Evolutionary conservation across 140 eudicot genomes (phyloP).

Genomic region (Flaveria floridana): DNA sequence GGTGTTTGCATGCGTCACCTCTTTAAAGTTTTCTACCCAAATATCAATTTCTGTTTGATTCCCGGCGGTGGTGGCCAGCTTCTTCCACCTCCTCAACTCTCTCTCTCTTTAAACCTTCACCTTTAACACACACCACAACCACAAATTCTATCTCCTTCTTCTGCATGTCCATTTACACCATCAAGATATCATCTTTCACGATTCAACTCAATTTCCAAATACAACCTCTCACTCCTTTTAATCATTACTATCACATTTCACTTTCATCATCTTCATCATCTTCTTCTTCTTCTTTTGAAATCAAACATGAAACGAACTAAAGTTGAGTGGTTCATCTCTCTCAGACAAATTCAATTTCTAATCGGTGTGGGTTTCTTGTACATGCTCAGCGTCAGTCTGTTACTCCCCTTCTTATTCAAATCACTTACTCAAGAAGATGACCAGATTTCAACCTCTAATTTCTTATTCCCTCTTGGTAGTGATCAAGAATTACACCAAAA

Average conservation of each 20-base stretch:
- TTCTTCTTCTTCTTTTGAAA: background rate
- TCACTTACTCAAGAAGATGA: conserved; percentile 13
- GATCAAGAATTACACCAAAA: conserved; percentile 27
- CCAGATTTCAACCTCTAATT: background rate
- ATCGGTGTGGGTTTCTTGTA: conserved; percentile 48
- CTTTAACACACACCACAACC: no score
- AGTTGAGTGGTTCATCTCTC: conserved; percentile 43
- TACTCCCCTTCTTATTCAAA: conserved; percentile 56
- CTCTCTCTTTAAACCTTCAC: background rate
- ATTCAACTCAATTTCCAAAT: conserved; percentile 13
- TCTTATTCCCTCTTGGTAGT: conserved; percentile 37
- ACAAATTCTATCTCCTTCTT: background rate
- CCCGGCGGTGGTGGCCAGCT: no score
- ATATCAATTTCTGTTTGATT: no score
- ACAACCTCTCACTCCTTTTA: background rate
- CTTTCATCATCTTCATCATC: background rate
- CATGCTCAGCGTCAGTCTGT: conserved; percentile 44
- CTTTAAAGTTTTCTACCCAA: no score
- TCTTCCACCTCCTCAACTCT: conserved; percentile 2
- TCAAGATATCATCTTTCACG: background rate
- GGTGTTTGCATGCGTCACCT: no score
- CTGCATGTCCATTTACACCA: background rate
- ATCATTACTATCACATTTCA: no score
- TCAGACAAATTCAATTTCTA: conserved; percentile 43
- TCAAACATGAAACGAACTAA: conserved; percentile 45